Evolutionary conservation across 495 filamentous ascomycete species (phyloP), one percentile per base, ranked within the genome.

Genomic region (Rhypophila decipiens): DNA sequence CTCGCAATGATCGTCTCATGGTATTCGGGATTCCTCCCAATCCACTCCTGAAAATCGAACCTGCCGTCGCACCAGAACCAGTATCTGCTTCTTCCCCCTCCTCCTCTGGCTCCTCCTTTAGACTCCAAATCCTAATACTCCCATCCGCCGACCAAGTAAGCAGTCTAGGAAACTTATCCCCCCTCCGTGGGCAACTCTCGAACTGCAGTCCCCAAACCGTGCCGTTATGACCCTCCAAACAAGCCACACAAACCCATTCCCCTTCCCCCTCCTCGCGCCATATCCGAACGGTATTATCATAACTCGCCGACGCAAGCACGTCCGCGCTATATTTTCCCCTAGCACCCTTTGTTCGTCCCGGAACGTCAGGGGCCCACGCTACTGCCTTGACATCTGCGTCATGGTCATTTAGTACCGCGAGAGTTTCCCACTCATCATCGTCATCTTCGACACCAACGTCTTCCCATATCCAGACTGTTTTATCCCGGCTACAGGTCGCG

Each of bases 381-480:
- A 98, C 88, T 46, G 81, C 87, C 61, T 98, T 98, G 31, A 98
- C 90, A 62, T 98, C 93, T 12, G 85, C 90, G 22, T 85, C 86
- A 59, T 98, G 93, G 65, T 97, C 93, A 65, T 83, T 85, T 65
- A 96, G 74, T 46, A 98, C 91, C 0, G 91, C 91, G 5, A 96
- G 79, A 5, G 93, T 96, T 78, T 98, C 93, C 61, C 87, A 96
- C 51, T 96, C 90, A 5, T 80, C 86, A 12, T 55, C 60, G 0
- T 24, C 36, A 29, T 82, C 82, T 17, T 70, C 65, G 4, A 58
- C 60, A 17, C 74, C 75, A 3, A 97, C 75, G 60, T 96, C 90
- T 65, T 98, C 93, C 93, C 93, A 98, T 41, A 98, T 85, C 93
- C 93, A 98, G n/a, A 98, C 87, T 19, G 79, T 84, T 69, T 96